Base-by-base conservation (phyloP, 2,329 filamentous ascomycete genomes). In the Zymoseptoria pseudotritici region DNA sequence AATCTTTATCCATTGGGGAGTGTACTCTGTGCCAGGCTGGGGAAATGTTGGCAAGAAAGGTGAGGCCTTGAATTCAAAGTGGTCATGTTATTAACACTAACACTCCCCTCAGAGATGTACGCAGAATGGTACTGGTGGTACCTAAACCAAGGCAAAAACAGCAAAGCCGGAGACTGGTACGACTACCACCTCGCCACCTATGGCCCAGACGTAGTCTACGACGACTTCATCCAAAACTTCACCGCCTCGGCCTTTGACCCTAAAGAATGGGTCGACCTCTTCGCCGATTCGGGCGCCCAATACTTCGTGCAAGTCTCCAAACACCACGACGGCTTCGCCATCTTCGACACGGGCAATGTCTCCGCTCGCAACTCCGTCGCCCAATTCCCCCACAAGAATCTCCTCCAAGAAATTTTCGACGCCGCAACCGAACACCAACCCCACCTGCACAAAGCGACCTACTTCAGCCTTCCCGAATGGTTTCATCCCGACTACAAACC, bases 1-100 rank as follows among this genome's bases (percentile, higher is more conserved):
- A 0, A 85, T 85, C 46, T 85, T 86, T 65, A 81, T 85, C 50
- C 83, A 85, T 61, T 85, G 83, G 70, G 82, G 83, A 0, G 73
- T 78, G 0, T 85, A 83, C 63, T 71, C 80, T 0, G 82, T 84
- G 0, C 79, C 82, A 0, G 82, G 78, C 3, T 85, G 82, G 81
- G 83, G 82, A 1, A 77, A 78, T 50, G 63, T 64, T 2, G 69
- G 69, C 8, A 62, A 71, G 3, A 74, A 76, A 54, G 78, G 78
- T 63, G 68, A 64, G 24, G 74, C 75, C 73, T 61, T 21, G 59
- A 57, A 53, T 54, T 36, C 50, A 7, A n/a, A 11, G 6, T 4
- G 22, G 22, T 24, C 22, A 24, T 24, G 2, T 24, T 5, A 24
- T 4, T 4, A 24, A 24, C 22, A 24, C 22, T 24, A 24, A 24